A percentile compares a stretch with the other conserved stretches of the same genome.
phyloP scores from a whole-genome alignment of 805 yeast genomes.

The Candida incommunis region DNA sequence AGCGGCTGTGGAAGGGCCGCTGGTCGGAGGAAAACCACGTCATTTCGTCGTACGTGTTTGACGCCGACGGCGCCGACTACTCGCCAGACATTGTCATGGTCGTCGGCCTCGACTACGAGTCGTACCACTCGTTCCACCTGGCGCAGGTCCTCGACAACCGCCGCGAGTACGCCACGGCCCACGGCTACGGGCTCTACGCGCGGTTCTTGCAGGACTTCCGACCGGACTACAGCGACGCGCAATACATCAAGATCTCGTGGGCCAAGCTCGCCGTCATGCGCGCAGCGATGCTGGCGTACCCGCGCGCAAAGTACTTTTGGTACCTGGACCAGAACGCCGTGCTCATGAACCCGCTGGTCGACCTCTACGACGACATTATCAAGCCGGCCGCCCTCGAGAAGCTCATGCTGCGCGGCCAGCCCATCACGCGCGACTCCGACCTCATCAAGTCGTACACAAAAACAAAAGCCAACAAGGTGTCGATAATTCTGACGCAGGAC shows the following conservation, averaged over 20 bases:
- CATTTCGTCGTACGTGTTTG: conserved; percentile 1
- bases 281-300: conserved; percentile 90
- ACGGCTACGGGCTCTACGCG: conserved; percentile 69
- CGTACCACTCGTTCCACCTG: conserved; percentile 45
- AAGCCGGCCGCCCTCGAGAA: conserved; percentile 46
- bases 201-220: conserved; percentile 75
- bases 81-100: conserved; percentile 44
- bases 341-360: conserved; percentile 55
- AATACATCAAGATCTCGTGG: conserved; percentile 33
- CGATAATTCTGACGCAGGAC: conserved; percentile 58
- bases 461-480: conserved; percentile 38
- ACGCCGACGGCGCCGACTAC: not conserved
- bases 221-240: conserved; percentile 11
- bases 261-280: conserved; percentile 48
- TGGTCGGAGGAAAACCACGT: not conserved
- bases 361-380: conserved; percentile 45
- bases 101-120: conserved; percentile 68
- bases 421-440: conserved; percentile 36
- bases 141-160: conserved; percentile 71
- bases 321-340: conserved; percentile 60
- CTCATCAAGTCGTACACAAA: conserved; percentile 43
- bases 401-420: conserved; percentile 52
- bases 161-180: conserved; percentile 72
- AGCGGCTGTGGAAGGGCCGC: not conserved
- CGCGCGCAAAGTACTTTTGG: conserved; percentile 84